Conservation (phyloP, 345 rosid genomes). For the Acer yangbiense region DNA sequence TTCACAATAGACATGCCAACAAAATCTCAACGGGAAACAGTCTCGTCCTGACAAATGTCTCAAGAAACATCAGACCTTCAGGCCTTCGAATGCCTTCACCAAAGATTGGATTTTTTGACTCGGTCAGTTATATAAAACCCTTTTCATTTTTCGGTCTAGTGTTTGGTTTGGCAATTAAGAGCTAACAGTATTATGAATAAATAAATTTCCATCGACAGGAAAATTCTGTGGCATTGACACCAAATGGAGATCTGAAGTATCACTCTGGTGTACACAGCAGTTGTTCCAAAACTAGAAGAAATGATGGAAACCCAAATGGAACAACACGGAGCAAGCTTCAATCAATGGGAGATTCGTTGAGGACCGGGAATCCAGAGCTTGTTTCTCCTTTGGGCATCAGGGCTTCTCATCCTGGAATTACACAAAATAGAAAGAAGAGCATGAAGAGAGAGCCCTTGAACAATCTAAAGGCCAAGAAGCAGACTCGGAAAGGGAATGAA, state of each 20-base stretch:
- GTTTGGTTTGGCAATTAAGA: background rate
- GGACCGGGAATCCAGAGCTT: slow-evolving; percentile 6
- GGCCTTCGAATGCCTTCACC: slow-evolving; percentile 50
- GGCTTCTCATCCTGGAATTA: background rate
- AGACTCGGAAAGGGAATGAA: slow-evolving; percentile 11
- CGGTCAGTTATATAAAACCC: slow-evolving; percentile 29
- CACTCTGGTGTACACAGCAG: slow-evolving; percentile 18
- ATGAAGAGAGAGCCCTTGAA: background rate
- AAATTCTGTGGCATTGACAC: slow-evolving; percentile 17
- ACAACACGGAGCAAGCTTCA: slow-evolving; percentile 20
- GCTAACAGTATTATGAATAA: background rate
- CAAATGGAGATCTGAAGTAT: slow-evolving; percentile 25
- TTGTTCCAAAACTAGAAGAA: slow-evolving; percentile 17
- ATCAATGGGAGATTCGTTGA: slow-evolving; percentile 2
- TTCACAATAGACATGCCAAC: background rate
- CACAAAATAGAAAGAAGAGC: background rate
- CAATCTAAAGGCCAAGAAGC: slow-evolving; percentile 25
- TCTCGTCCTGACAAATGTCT: slow-evolving; percentile 1
- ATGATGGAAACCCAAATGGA: slow-evolving; percentile 12
- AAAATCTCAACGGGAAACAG: slow-evolving; percentile 5
- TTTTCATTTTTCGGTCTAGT: background rate
- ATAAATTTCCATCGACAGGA: slow-evolving; percentile 18
- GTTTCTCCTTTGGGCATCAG: slow-evolving; percentile 13
- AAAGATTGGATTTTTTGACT: slow-evolving; percentile 52
- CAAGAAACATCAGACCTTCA: slow-evolving; percentile 32